Evolutionary conservation across 345 rosid species (phyloP), one percentile per base, ranked within the genome.

Genomic region (Abelmoschus esculentus): DNA sequence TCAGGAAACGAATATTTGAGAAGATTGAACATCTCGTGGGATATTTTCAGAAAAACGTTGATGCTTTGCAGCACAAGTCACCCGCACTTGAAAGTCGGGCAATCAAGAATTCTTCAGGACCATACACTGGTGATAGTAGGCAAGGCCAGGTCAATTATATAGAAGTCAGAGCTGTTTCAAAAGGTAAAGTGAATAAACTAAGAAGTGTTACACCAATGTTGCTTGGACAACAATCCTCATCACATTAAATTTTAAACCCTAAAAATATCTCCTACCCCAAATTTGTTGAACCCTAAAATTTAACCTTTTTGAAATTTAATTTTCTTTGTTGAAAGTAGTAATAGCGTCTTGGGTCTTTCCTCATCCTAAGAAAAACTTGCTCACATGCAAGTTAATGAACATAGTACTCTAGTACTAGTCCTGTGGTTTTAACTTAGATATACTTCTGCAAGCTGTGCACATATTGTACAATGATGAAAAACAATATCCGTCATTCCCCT

Each of bases 21-120:
- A 89, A 91, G 84, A 80, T 89, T 42, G 96, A 93, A 70, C 80
- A 96, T 75, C 98, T 93, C n/a, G 95, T 89, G 57, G 87, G 86
- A 31, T 87, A 86, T 75, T 93, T 93, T 79, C 98, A 93, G 83
- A 89, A 78, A 81, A 93, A 88, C 72, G 86, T 91, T 58, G 85
- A 89, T 75, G 93, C 83, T 60, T 87, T 93, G 1, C 78, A 82
- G 79, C 86, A 81, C 67, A 91, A 90, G 22, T 76, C 89, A 6
- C 83, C 79, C 17, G 90, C 95, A n/a, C 84, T 86, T 85, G 80
- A 89, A 80, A 89, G 90, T 80, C 93, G 90, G 75, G 87, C 86
- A 6, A 74, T 76, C 54, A 88, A 87, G 64, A 89, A 88, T 46
- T 80, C 87, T 31, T 82, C 88, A 55, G 86, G 85, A 52, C 74